Conservation (phyloP, 1,139 yeast genomes). For the Candida buenavistaensis region DNA sequence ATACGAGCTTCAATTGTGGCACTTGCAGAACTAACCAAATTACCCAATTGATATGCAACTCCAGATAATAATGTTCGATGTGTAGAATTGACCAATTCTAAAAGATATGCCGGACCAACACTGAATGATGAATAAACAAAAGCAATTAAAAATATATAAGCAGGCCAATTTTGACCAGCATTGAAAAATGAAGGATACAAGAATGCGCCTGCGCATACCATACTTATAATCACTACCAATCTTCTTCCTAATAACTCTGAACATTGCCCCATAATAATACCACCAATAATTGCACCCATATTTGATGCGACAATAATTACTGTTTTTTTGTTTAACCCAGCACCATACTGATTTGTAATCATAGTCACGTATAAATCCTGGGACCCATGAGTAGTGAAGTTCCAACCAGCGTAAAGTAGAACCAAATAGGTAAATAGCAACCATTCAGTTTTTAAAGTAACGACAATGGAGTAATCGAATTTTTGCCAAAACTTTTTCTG, state of each 20-base stretch:
- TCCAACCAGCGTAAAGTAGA: slow-evolving; percentile 48
- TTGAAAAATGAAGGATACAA: slow-evolving; percentile 34
- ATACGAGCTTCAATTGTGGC: slow-evolving; percentile 37
- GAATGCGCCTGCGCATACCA: slow-evolving; percentile 33
- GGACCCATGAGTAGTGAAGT: slow-evolving; percentile 56
- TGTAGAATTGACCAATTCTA: slow-evolving; percentile 37
- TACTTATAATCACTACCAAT: slow-evolving; percentile 36
- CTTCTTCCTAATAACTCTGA: slow-evolving; percentile 51
- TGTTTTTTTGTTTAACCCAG: slow-evolving; percentile 36
- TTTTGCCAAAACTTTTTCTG: slow-evolving; percentile 9
- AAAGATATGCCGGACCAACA: slow-evolving; percentile 35
- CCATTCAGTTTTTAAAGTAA: slow-evolving; percentile 40
- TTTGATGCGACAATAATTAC: slow-evolving; percentile 48
- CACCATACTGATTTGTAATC: slow-evolving; percentile 39
- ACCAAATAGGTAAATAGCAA: slow-evolving; percentile 44
- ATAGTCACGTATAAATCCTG: slow-evolving; percentile 56
- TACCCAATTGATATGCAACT: slow-evolving; percentile 41
- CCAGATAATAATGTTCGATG: slow-evolving; percentile 39
- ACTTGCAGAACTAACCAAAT: slow-evolving; percentile 37
- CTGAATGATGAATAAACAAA: slow-evolving; percentile 44
- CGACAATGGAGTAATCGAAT: slow-evolving; percentile 17
- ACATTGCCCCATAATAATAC: slow-evolving; percentile 45
- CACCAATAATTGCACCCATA: slow-evolving; percentile 53
- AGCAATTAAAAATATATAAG: slow-evolving; percentile 23
- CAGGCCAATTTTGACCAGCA: slow-evolving; percentile 30